These are phyloP conservation scores for Kodamaea anthophila DNA, from an alignment of 1,139 yeast species.

Conservation along the genomic window DNA sequence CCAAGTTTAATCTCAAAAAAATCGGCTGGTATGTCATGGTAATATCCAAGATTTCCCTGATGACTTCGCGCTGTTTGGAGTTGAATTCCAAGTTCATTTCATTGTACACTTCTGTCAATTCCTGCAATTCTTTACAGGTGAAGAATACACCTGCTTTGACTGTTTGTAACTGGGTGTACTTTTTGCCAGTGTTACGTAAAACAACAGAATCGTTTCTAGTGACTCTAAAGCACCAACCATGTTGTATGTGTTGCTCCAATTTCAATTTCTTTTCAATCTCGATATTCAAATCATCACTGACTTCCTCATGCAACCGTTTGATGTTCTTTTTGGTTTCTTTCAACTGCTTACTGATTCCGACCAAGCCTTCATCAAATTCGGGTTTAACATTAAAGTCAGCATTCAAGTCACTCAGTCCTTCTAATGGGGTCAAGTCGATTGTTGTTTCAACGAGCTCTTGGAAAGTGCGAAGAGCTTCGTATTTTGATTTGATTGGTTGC, in stretches of 20 bases:
- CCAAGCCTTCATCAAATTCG: slow-evolving; percentile 76
- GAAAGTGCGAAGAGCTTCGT: slow-evolving; percentile 53
- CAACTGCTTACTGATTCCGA: slow-evolving; percentile 52
- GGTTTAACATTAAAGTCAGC: slow-evolving; percentile 81
- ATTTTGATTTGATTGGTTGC: slow-evolving; percentile 45
- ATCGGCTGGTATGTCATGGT: slow-evolving; percentile 78
- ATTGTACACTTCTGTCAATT: slow-evolving; percentile 53
- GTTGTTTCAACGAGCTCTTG: slow-evolving; percentile 90
- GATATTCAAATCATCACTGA: slow-evolving; percentile 69
- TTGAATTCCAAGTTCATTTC: slow-evolving; percentile 64
- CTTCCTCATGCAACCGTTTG: slow-evolving; percentile 51
- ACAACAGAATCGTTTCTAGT: slow-evolving; percentile 85
- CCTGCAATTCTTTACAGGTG: slow-evolving; percentile 60
- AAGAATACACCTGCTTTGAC: slow-evolving; percentile 93
- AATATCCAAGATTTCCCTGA: slow-evolving; percentile 73
- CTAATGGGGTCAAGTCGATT: slow-evolving; percentile 77
- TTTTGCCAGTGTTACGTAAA: slow-evolving; percentile 52
- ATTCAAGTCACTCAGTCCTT: slow-evolving; percentile 35
- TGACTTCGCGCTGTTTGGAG: slow-evolving; percentile 67
- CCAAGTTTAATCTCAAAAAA: slow-evolving; percentile 56
- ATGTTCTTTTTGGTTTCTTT: slow-evolving; percentile 53
- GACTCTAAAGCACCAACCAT: slow-evolving; percentile 91
- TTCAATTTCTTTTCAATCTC: slow-evolving; percentile 85
- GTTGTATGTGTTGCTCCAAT: slow-evolving; percentile 76
- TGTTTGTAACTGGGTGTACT: slow-evolving; percentile 75